phyloP scores from a whole-genome alignment of 1,284 basidiomycete genomes.

The Leccinum subfulvum region DNA sequence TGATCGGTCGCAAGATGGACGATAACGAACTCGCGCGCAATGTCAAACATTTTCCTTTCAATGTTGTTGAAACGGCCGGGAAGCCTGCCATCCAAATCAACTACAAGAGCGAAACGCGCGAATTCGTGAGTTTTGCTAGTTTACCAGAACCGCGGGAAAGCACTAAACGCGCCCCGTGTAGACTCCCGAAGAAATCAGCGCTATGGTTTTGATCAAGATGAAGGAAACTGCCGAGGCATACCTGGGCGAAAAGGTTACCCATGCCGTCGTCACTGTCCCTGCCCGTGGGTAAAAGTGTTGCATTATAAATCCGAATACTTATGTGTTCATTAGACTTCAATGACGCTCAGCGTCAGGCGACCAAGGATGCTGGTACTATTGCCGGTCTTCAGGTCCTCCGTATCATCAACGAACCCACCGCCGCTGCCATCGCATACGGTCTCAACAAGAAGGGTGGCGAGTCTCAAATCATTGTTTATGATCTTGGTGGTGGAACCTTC shows the following conservation, averaged over 20 bases:
- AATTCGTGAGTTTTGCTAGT: slow-evolving; percentile 59
- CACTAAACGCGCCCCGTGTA: slow-evolving; percentile 26
- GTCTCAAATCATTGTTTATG: slow-evolving; percentile 96
- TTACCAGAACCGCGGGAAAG: background rate
- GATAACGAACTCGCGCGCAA: slow-evolving; percentile 80
- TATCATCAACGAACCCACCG: slow-evolving; percentile 99
- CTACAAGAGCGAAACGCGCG: slow-evolving; percentile 83
- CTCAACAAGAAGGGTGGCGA: slow-evolving; percentile 95
- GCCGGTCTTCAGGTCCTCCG: slow-evolving; percentile 95
- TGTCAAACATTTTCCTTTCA: slow-evolving; percentile 89
- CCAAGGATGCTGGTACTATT: slow-evolving; percentile 97
- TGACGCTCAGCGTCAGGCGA: slow-evolving; percentile 98
- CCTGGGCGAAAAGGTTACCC: slow-evolving; percentile 93
- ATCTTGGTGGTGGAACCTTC: slow-evolving; percentile 98
- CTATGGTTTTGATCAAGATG: slow-evolving; percentile 97
- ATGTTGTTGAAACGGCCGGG: slow-evolving; percentile 73
- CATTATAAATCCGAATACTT: slow-evolving; percentile 31
- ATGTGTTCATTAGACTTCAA: slow-evolving; percentile 72
- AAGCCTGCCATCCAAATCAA: slow-evolving; percentile 87
- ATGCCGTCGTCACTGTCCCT: slow-evolving; percentile 97
- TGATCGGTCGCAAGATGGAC: slow-evolving; percentile 86
- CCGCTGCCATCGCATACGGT: slow-evolving; percentile 97
- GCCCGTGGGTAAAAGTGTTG: slow-evolving; percentile 57
- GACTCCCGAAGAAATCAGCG: slow-evolving; percentile 87
- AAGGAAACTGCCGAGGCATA: slow-evolving; percentile 99